These are phyloP conservation scores for Ascochyta pisi DNA, from an alignment of 2,329 filamentous ascomycete species.

Conservation along the genomic window DNA sequence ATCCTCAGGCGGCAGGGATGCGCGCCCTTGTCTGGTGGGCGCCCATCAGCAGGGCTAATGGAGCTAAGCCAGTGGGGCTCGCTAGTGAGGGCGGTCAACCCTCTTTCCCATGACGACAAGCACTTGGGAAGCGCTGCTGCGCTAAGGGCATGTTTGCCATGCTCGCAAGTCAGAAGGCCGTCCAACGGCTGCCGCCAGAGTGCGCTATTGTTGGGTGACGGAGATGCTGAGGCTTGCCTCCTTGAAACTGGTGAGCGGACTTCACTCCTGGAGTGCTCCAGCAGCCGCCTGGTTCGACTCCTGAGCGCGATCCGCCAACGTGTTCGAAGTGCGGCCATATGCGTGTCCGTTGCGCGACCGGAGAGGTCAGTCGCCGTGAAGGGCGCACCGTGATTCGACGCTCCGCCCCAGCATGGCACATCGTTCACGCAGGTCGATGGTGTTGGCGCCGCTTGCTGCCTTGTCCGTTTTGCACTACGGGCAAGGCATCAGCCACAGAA, in stretches of 20 bases:
- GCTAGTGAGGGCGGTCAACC: constrained; percentile 42
- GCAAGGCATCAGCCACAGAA: constrained; percentile 29
- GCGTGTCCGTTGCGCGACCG: constrained; percentile 17
- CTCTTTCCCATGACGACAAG: constrained; percentile 40
- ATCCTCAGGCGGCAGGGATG: constrained; percentile 15
- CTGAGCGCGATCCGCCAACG: constrained; percentile 29
- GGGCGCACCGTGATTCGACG: constrained; percentile 20
- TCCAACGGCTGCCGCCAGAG: constrained; percentile 18
- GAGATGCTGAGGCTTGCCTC: constrained; percentile 13
- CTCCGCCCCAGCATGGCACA: constrained; percentile 28
- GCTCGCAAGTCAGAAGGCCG: constrained; percentile 32
- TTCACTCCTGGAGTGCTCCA: constrained; percentile 25
- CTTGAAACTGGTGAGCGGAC: constrained; percentile 15
- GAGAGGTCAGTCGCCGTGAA: constrained; percentile 20
- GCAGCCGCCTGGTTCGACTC: constrained; percentile 32
- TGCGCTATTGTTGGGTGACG: constrained; percentile 25
- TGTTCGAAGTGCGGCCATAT: constrained; percentile 14
- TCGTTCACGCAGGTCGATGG: constrained; percentile 25
- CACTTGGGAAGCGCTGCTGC: neutral
- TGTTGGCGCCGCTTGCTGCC: constrained; percentile 27
- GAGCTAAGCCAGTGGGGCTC: constrained; percentile 22
- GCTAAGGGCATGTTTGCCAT: constrained; percentile 30
- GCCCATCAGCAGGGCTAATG: constrained; percentile 26
- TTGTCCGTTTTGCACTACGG: neutral
- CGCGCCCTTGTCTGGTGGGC: constrained; percentile 18